Conservation (phyloP, 352 stramenopile genomes). For the Blastocystis hominis region DNA sequence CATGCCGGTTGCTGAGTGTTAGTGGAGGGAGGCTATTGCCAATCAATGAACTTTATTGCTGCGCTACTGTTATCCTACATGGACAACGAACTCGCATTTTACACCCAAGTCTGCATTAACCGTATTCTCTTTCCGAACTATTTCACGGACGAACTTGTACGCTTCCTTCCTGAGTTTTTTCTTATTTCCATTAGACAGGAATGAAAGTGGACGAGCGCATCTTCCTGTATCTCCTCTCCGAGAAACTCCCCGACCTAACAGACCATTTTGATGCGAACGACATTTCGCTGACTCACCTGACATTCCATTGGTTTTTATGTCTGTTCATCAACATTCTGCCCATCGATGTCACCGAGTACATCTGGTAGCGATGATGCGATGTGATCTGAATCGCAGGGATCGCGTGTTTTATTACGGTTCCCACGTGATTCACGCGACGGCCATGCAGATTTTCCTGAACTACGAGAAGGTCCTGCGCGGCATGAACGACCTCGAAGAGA, state of each 20-base stretch:
- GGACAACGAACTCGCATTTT: slow-evolving; percentile 29
- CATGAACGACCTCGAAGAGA: slow-evolving; percentile 15
- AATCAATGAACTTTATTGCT: slow-evolving; percentile 51
- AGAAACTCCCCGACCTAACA: slow-evolving; percentile 24
- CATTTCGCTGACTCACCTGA: slow-evolving; percentile 32
- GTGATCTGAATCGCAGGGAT: background rate
- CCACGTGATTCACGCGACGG: slow-evolving; percentile 4
- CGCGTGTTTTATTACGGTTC: slow-evolving; percentile 46
- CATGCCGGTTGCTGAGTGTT: background rate
- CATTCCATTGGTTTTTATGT: slow-evolving; percentile 53
- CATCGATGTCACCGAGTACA: slow-evolving; percentile 26
- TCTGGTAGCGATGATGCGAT: background rate
- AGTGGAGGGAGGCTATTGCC: slow-evolving; percentile 48
- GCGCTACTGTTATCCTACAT: background rate
- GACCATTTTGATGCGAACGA: slow-evolving; percentile 17
- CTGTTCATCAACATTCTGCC: slow-evolving; percentile 45
- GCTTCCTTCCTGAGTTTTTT: background rate
- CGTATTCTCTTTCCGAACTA: background rate
- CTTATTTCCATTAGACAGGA: background rate
- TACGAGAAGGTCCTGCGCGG: background rate
- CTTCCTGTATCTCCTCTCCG: background rate
- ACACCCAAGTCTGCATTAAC: slow-evolving; percentile 30
- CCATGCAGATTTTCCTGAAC: background rate
- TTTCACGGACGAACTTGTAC: slow-evolving; percentile 36
- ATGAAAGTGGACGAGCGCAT: slow-evolving; percentile 40